A percentile compares a stretch with the other conserved stretches of the same genome.
phyloP scores from a whole-genome alignment of 2,329 filamentous ascomycete genomes.

The Xylaria polymorpha region DNA sequence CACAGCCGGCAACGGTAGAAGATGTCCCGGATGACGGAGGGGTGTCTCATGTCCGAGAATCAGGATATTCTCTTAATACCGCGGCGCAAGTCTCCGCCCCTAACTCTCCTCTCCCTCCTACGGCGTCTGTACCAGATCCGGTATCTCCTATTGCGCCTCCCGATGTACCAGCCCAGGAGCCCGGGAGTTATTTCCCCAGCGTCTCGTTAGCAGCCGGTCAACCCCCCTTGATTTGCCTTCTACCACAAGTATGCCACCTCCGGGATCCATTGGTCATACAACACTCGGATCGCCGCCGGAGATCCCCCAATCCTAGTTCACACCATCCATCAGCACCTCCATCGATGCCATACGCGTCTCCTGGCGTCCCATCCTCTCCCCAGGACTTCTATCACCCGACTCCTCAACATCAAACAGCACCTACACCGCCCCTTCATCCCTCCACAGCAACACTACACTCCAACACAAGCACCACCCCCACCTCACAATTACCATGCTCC shows the following conservation, averaged over 20 bases:
- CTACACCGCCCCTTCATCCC: constrained; percentile 43
- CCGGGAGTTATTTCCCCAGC: constrained; percentile 48
- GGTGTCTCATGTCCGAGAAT: constrained; percentile 39
- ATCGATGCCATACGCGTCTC: constrained; percentile 49
- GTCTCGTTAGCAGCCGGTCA: constrained; percentile 37
- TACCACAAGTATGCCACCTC: constrained; percentile 47
- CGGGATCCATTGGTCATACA: constrained; percentile 41
- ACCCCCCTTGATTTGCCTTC: constrained; percentile 47
- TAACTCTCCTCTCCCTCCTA: constrained; percentile 48
- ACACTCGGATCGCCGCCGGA: constrained; percentile 41
- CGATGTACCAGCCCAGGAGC: constrained; percentile 44
- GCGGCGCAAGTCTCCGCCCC: constrained; percentile 54
- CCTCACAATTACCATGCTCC: constrained; percentile 42
- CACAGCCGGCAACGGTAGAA: constrained; percentile 62
- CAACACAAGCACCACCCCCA: constrained; percentile 44
- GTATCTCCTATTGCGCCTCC: constrained; percentile 51
- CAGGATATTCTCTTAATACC: constrained; percentile 45
- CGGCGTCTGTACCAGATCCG: constrained; percentile 47
- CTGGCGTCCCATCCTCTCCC: constrained; percentile 47
- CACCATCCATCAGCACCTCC: constrained; percentile 45
- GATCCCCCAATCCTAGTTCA: constrained; percentile 45
- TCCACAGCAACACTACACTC: constrained; percentile 40
- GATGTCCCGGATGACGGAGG: constrained; percentile 62
- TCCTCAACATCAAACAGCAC: constrained; percentile 47
- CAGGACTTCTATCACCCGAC: constrained; percentile 52